Evolutionary conservation across 768 basidiomycete species (phyloP).

Genomic region (Cyathus striatus): DNA sequence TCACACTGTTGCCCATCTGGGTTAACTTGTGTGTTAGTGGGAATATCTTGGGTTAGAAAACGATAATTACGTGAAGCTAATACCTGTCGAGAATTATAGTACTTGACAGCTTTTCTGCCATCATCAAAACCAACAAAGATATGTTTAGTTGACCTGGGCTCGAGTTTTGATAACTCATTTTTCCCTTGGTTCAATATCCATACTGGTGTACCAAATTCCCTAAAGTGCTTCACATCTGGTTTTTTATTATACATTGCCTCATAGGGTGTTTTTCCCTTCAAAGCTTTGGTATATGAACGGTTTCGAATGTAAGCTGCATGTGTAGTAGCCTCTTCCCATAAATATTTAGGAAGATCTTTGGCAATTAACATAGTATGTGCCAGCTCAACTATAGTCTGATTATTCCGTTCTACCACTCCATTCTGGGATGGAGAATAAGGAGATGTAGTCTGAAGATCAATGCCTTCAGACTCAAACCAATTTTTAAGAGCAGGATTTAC

Average conservation of each 20-base stretch:
- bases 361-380: neutral
- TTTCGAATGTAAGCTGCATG: neutral
- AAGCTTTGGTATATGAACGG: neutral
- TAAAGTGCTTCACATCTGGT: neutral
- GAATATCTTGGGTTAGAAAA: no score
- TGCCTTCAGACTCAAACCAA: conserved; percentile 17
- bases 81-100: no score
- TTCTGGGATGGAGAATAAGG: conserved; percentile 34
- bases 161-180: neutral
- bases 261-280: neutral
- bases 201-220: neutral
- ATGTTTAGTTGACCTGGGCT: neutral
- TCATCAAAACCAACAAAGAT: no score
- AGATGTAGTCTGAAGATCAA: conserved; percentile 21
- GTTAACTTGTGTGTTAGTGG: no score
- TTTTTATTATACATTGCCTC: neutral
- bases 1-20: no score
- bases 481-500: conserved; percentile 14
- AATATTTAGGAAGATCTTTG: neutral
- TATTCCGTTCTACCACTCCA: conserved; percentile 14
- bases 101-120: no score
- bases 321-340: neutral
- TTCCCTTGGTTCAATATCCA: no score
- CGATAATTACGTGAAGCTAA: no score
- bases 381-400: conserved; percentile 4